Conservation (phyloP, 768 basidiomycete genomes). For the Lactarius sp. region DNA sequence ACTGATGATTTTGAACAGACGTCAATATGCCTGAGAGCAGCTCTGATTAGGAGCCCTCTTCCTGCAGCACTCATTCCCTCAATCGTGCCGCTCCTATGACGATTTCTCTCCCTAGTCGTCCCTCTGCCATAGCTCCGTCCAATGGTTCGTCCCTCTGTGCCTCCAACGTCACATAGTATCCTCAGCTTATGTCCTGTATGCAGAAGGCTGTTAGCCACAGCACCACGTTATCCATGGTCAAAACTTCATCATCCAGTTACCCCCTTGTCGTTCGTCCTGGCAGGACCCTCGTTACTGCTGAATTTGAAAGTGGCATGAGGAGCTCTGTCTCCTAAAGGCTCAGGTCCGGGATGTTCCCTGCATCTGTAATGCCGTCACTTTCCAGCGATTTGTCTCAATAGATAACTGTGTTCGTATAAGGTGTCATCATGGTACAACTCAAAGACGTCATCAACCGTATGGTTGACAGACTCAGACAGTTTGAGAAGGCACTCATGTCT, state of each 20-base stretch:
- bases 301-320: constrained; percentile 57
- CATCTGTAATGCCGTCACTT: constrained; percentile 49
- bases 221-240: constrained; percentile 9
- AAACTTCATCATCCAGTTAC: constrained; percentile 4
- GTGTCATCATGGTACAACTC: constrained; percentile 46
- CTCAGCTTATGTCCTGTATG: constrained; percentile 21
- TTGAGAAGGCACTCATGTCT: constrained; percentile 81
- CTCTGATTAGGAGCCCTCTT: constrained; percentile 6
- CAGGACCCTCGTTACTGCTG: constrained; percentile 43
- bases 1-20: constrained; percentile 16
- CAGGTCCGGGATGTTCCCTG: constrained; percentile 63
- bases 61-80: background rate
- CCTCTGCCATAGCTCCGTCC: background rate
- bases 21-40: constrained; percentile 18
- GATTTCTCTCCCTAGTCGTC: constrained; percentile 22
- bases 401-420: constrained; percentile 48
- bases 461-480: constrained; percentile 68
- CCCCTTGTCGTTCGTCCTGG: constrained; percentile 40
- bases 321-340: constrained; percentile 68
- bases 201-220: constrained; percentile 18
- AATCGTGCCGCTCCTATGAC: constrained; percentile 22
- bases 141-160: constrained; percentile 20
- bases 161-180: constrained; percentile 22
- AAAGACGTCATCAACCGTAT: constrained; percentile 44
- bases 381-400: constrained; percentile 46